phyloP scores from a whole-genome alignment of 164 flowering plant species.

The Paratinospora sagittata region DNA sequence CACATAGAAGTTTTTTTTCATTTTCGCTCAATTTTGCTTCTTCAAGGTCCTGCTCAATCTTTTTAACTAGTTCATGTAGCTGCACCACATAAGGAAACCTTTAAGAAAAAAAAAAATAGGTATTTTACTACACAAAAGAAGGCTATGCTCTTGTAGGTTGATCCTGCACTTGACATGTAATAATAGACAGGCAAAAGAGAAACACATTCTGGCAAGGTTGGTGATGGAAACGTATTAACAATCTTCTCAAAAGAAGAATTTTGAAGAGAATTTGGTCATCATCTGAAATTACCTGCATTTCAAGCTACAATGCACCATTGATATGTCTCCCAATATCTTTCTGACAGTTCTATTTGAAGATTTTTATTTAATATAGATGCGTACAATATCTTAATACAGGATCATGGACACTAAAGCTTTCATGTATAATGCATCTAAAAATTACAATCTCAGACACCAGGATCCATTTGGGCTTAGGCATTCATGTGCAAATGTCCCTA shows the following conservation, averaged over 20 bases:
- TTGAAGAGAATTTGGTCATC: neutral
- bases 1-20: conserved; percentile 49
- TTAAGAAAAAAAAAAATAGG: neutral
- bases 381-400: neutral
- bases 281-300: neutral
- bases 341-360: neutral
- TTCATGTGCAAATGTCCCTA: neutral
- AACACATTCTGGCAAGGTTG: neutral
- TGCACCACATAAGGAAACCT: conserved; percentile 24
- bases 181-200: neutral
- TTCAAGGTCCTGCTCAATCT: conserved; percentile 69
- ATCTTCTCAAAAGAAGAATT: neutral
- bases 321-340: neutral
- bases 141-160: neutral
- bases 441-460: neutral
- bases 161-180: neutral
- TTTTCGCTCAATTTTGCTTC: conserved; percentile 52
- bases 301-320: neutral
- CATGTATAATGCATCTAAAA: neutral
- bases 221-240: neutral
- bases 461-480: neutral
- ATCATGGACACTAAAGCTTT: neutral
- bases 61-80: conserved; percentile 76
- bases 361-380: neutral
- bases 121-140: neutral